Percentiles rank a stretch among this genome's conserved stretches.
These are phyloP conservation scores for Neophaeococcomyces mojaviensis DNA, from an alignment of 2,329 filamentous ascomycete genomes.

Conservation along the genomic window DNA sequence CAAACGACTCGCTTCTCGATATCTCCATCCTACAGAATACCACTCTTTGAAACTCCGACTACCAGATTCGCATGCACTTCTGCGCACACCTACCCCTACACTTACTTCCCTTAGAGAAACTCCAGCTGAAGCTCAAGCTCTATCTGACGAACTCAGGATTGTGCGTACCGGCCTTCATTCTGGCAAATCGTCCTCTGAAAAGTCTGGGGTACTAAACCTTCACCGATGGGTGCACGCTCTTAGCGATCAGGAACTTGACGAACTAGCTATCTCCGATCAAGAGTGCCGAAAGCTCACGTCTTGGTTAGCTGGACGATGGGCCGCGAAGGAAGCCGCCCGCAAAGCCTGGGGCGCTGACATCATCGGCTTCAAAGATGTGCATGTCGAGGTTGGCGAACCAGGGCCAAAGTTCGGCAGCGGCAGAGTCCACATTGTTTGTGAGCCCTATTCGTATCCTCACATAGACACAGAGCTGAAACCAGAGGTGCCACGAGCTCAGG, in stretches of 20 bases:
- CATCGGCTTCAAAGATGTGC: constrained; percentile 57
- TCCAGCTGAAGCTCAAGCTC: no score
- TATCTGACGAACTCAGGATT: no score
- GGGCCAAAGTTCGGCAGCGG: constrained; percentile 10
- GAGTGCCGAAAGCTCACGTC: constrained; percentile 7
- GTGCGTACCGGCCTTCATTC: no score
- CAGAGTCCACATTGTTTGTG: constrained; percentile 9
- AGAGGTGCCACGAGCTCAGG: constrained; percentile 23
- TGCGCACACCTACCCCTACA: no score
- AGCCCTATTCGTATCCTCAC: neutral
- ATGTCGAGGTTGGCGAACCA: constrained; percentile 27
- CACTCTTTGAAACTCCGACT: neutral
- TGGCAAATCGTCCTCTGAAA: no score
- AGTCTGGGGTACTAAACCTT: no score
- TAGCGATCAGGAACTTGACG: constrained; percentile 27
- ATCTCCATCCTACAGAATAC: constrained; percentile 34
- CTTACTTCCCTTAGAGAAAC: no score
- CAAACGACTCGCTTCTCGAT: constrained; percentile 40
- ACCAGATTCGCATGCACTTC: neutral
- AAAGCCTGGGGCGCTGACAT: constrained; percentile 59
- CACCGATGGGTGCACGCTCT: no score
- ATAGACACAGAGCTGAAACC: neutral
- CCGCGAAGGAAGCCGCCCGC: constrained; percentile 67
- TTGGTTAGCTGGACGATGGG: constrained; percentile 50
- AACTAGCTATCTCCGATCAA: constrained; percentile 24